Evolutionary conservation across 805 yeast genomes (phyloP).

Genomic region (Metschnikowia baotianmanensis): DNA sequence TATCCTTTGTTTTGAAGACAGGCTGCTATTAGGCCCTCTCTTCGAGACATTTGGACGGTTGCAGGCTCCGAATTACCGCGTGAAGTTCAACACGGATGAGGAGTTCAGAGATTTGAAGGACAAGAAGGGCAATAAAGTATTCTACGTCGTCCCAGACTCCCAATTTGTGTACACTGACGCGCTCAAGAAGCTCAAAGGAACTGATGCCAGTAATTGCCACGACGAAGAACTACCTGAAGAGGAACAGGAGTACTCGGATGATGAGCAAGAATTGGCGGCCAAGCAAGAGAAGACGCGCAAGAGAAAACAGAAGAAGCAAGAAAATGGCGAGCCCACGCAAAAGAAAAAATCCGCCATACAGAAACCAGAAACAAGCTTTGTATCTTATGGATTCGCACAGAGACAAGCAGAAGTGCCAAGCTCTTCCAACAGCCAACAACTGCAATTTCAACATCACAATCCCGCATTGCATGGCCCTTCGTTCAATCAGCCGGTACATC

Average conservation of each 20-base stretch:
- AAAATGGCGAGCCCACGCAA: conserved; percentile 8
- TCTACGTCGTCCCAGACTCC: conserved; percentile 77
- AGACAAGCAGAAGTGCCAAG: conserved; percentile 3
- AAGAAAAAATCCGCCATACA: conserved; percentile 21
- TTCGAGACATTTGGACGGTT: conserved; percentile 90
- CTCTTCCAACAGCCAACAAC: neutral
- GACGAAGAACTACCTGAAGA: conserved; percentile 93
- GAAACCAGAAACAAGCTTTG: conserved; percentile 16
- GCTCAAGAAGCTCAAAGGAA: conserved; percentile 71
- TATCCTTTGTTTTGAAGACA: conserved; percentile 71
- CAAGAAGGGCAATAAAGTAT: conserved; percentile 56
- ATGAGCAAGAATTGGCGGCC: conserved; percentile 76
- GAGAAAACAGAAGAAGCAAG: conserved; percentile 46
- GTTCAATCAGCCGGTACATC: neutral
- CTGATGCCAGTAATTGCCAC: conserved; percentile 91
- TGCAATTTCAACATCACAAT: conserved; percentile 9
- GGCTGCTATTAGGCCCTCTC: conserved; percentile 68
- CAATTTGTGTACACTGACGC: conserved; percentile 74
- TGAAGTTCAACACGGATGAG: conserved; percentile 57
- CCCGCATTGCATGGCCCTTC: conserved; percentile 10
- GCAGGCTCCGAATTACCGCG: conserved; percentile 76
- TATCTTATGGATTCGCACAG: conserved; percentile 19
- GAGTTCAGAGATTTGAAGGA: conserved; percentile 47
- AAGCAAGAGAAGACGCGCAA: conserved; percentile 60
- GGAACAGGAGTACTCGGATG: conserved; percentile 94